phyloP scores from a whole-genome alignment of 139 green algal genomes.

The Trebouxia sp. region DNA sequence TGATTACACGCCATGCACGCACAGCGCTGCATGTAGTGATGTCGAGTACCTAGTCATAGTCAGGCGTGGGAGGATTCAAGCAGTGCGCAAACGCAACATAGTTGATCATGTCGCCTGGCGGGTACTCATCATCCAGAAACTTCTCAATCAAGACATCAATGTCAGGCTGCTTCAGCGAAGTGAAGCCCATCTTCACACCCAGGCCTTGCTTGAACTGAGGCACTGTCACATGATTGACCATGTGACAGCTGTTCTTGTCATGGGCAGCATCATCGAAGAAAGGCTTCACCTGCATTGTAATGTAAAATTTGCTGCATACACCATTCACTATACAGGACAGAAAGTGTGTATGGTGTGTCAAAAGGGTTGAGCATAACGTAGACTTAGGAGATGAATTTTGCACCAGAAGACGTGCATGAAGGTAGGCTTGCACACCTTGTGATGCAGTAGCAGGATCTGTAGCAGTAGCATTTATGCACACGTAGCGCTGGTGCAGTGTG shows the following conservation, averaged over 20 bases:
- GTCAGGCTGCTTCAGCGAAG: slow-evolving; percentile 32
- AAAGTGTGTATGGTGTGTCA: background rate
- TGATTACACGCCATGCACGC: too few relatives aligned
- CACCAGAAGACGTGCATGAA: too few relatives aligned
- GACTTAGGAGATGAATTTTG: background rate
- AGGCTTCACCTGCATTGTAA: slow-evolving; percentile 54
- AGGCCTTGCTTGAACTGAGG: slow-evolving; percentile 68
- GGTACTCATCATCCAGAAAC: slow-evolving; percentile 69
- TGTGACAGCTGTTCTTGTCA: slow-evolving; percentile 66
- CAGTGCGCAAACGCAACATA: slow-evolving; percentile 64
- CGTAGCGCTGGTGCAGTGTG: too few relatives aligned
- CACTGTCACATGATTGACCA: slow-evolving; percentile 74
- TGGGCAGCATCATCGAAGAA: slow-evolving; percentile 77
- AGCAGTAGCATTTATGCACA: too few relatives aligned
- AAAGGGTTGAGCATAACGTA: background rate
- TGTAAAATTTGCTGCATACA: background rate
- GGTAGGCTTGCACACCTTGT: too few relatives aligned
- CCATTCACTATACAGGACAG: background rate
- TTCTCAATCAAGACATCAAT: slow-evolving; percentile 58
- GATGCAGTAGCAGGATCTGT: too few relatives aligned
- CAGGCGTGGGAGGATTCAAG: slow-evolving; percentile 1
- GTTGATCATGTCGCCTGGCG: slow-evolving; percentile 65
- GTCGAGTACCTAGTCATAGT: background rate
- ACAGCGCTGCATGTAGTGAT: background rate
- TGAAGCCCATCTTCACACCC: slow-evolving; percentile 43